Base-by-base conservation (phyloP, 2,329 filamentous ascomycete genomes). In the Ilyonectria sp. region DNA sequence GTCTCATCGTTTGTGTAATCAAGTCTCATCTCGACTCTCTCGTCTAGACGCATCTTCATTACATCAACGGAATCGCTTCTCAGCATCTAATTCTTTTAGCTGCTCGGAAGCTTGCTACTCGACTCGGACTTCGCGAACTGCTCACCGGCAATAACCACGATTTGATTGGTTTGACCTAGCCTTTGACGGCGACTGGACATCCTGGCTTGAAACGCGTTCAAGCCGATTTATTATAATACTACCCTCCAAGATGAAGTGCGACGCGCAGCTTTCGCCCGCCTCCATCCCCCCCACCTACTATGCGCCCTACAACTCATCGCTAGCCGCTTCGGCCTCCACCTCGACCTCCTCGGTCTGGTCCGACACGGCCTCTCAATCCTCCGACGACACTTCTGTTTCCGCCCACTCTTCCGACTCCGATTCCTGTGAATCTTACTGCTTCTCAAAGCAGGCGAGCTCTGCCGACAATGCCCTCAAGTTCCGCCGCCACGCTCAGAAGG, bases 271-370 rank as follows among this genome's bases (percentile, higher is more conserved):
- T 78, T 87, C 86, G 80, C 84, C 87, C 82, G 82, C 85, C 78
- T 82, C 83, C 80, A 80, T 81, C 70, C 78, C 82, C 73, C 81
- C 83, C 69, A 71, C 74, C 76, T 83, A 79, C 79, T 85, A 87
- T 84, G 83, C 83, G 67, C 88, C 90, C 71, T 95, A 94, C 82
- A 89, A 88, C 79, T 88, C 90, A 67, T 91, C 92, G 47, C 83
- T 94, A 85, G 89, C 91, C 77, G 92, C 92, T 63, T 93, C 92
- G 74, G 90, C 92, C 65, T 94, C 93, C 33, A 92, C 92, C 63
- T 94, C 93, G 21, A 89, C 91, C 65, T 89, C 90, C 63, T 96
- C 93, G 37, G 86, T 94, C 75, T 96, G 94, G 86, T 96, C 94
- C 72, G 86, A 92, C 76, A 88, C 86, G 57, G 91, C 90, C 63